Base-by-base conservation (phyloP, 768 basidiomycete genomes). In the Rhizopogon salebrosus region DNA sequence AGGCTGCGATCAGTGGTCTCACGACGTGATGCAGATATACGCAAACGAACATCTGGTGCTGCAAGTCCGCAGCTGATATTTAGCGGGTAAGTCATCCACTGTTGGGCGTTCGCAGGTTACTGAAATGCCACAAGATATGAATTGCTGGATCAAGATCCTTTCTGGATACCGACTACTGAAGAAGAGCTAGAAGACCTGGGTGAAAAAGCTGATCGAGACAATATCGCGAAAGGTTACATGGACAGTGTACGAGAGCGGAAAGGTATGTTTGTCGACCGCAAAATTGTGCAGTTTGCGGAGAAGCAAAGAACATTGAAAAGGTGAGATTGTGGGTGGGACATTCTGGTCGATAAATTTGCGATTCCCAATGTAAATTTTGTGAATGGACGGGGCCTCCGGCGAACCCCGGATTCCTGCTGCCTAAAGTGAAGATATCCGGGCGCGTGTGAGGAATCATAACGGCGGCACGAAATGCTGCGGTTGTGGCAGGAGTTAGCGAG, bases 51-150 rank as follows among this genome's bases (percentile, higher is more conserved):
- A 0, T 98, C 95, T 0, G 97, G 97, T 3, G 95, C 95, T 4
- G 97, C 97, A 0, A 95, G 91, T 59, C 97, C 97, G 0, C 97
- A 98, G 63, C 77, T 99, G 20, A 91, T 99, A 57, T 99, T 99
- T 72, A 89, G 85, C 69, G 97, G 95, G 85, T 91, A 67, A 56
- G 86, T 68, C 10, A 38, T 50, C 13, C 23, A 27, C 23, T 40
- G 6, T 39, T 49, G 0, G 27, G 38, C 26, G 35, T n/a, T 48
- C 34, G 49, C 31, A 46, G 13, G 20, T 50, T 37, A 51, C 57
- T 69, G 50, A 65, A 52, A 41, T 41, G 45, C 54, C 24, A 52
- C 50, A 50, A 92, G 92, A 37, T 99, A 94, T 68, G 95, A 98
- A 67, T 78, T 95, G 62, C 78, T 98, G 22, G 92, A 95, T 67